phyloP scores from a whole-genome alignment of 2,329 filamentous ascomycete genomes.

The Purpureocillium lavendulum region DNA sequence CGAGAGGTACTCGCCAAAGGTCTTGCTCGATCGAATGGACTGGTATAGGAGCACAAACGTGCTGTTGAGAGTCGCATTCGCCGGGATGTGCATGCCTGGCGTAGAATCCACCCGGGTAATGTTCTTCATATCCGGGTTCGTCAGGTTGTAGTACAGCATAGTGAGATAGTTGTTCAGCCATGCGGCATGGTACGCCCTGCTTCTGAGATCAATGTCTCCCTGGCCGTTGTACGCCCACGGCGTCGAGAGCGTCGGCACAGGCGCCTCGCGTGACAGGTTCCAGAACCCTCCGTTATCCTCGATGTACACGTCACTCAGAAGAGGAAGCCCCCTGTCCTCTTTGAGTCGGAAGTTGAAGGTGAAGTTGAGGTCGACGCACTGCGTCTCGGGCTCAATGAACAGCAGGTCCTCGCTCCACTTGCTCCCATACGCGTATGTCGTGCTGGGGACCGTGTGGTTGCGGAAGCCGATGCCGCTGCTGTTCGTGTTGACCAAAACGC shows the following conservation, averaged over 20 bases:
- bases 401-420: conserved; percentile 36
- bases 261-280: not conserved
- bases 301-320: too few relatives aligned
- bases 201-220: not conserved
- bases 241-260: not conserved
- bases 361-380: conserved; percentile 33
- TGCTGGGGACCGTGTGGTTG: conserved; percentile 29
- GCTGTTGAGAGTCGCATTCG: too few relatives aligned
- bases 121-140: not conserved
- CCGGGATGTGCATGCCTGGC: not conserved
- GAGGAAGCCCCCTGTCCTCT: not conserved
- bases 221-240: not conserved
- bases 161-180: conserved; percentile 1
- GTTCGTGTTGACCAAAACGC: conserved; percentile 30
- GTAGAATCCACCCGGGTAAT: not conserved
- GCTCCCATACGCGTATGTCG: conserved; percentile 18
- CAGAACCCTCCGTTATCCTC: not conserved
- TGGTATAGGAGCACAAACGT: not conserved
- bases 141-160: not conserved
- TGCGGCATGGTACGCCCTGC: not conserved
- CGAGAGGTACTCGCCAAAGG: not conserved
- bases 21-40: not conserved
- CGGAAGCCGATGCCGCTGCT: conserved; percentile 33
- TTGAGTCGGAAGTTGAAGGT: conserved; percentile 29
- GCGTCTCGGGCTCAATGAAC: conserved; percentile 34